Conservation (phyloP, 352 stramenopile genomes). For the Pythium periplocum region DNA sequence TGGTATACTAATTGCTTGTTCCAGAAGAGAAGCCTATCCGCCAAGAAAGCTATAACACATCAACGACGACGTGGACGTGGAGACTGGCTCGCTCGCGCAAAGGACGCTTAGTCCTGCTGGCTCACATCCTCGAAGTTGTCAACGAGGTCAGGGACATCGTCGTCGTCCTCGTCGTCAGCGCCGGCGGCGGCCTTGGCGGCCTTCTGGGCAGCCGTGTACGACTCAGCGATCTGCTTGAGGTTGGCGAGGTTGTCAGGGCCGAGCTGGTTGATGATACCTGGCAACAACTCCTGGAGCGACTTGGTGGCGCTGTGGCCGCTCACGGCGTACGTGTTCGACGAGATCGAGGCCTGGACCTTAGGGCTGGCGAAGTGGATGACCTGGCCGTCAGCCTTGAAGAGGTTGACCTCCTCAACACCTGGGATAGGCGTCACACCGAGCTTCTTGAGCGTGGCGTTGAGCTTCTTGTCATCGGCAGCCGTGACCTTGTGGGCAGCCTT, state of each 20-base stretch:
- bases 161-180: constrained; percentile 90
- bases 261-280: constrained; percentile 98
- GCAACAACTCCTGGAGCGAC: constrained; percentile 96
- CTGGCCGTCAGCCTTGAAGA: constrained; percentile 99
- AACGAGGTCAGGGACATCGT: constrained; percentile 97
- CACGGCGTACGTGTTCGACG: constrained; percentile 98
- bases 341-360: constrained; percentile 98
- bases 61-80: constrained; percentile 21
- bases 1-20: constrained; percentile 24
- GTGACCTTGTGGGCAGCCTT: constrained; percentile 91
- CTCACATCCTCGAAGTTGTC: constrained; percentile 98
- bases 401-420: constrained; percentile 98
- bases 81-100: constrained; percentile 7
- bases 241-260: constrained; percentile 96
- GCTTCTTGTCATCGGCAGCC: constrained; percentile 97
- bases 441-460: constrained; percentile 97
- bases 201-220: constrained; percentile 76
- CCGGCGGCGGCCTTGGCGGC: constrained; percentile 63
- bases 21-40: constrained; percentile 17
- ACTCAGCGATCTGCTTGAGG: constrained; percentile 93
- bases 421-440: constrained; percentile 97
- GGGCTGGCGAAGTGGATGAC: constrained; percentile 98
- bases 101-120: constrained; percentile 71
- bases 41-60: constrained; percentile 17
- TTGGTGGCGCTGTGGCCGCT: constrained; percentile 94